Base-by-base conservation (phyloP, 257 asterid genomes). In the Nicotiana obtusifolia region DNA sequence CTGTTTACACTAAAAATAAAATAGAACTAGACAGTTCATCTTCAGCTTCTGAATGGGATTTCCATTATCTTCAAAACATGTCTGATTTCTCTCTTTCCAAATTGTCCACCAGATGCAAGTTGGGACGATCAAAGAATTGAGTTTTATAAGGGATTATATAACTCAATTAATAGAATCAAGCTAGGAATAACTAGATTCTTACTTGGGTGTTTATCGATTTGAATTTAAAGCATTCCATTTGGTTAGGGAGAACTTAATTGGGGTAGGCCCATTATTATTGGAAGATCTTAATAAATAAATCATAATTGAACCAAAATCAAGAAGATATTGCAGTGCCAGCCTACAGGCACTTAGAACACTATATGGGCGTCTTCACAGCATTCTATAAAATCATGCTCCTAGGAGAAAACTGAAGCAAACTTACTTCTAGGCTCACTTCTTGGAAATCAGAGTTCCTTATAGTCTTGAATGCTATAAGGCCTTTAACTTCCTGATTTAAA, bases 341-440 rank as follows among this genome's bases (percentile, higher is more conserved):
- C 30, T 66, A 54, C 60, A 71, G 11, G 41, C 17, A 73, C 79
- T 24, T 47, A 31, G 80, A 77, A 76, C 35, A 67, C 71, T 30
- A 68, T 60, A 80, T 41, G 54, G 22, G 14, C 75, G 78, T 17
- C 59, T 33, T 53, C 33, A 61, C 49, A 44, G 35, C 60, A 61
- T 14, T 17, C 3, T 14, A 20, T 19, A 60, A 52, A 64, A 24
- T 22, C 53, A 60, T 59, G 76, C 22, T n/a, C 49, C 31, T 77
- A 81, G 19, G 69, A 79, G 7, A 60, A 73, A 41, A 83, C 76
- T 24, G 76, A 41, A 69, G 73, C 10, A 57, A 35, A 88, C 97
- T 91, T 89, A 94, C 98, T 89, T 96, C 97, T 79, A 96, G 91
- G 81, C 90, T 88, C 79, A 90, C 89, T 87, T 96, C 99, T 83